These are phyloP conservation scores for Fusarium sp. DNA, from an alignment of 2,329 filamentous ascomycete genomes.

Conservation along the genomic window DNA sequence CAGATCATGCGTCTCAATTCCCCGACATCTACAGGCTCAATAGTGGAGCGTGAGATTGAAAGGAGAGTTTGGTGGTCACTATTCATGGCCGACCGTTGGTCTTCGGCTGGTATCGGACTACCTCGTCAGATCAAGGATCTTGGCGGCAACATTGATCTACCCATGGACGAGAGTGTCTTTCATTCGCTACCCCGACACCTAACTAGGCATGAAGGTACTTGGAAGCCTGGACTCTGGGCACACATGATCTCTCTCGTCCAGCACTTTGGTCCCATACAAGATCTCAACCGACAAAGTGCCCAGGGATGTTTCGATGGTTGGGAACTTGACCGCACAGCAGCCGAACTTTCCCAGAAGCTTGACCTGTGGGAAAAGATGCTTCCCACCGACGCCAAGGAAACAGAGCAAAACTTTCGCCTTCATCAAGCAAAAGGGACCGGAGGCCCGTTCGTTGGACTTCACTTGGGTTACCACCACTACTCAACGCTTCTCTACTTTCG, in stretches of 20 bases:
- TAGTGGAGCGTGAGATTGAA: constrained; percentile 8
- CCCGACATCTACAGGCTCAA: background rate
- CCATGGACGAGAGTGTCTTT: constrained; percentile 47
- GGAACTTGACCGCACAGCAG: constrained; percentile 8
- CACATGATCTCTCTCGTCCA: constrained; percentile 50
- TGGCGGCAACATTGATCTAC: constrained; percentile 9
- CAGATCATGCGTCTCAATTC: constrained; percentile 1
- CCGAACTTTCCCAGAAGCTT: constrained; percentile 12
- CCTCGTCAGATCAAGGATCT: constrained; percentile 20
- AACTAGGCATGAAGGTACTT: background rate
- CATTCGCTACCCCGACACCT: constrained; percentile 20
- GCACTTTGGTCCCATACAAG: constrained; percentile 49
- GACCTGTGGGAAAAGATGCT: constrained; percentile 30
- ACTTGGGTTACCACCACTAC: constrained; percentile 54
- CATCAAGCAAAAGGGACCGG: constrained; percentile 44
- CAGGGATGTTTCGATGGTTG: constrained; percentile 13
- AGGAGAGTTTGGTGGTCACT: constrained; percentile 31
- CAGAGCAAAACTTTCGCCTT: constrained; percentile 33
- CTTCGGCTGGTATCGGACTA: constrained; percentile 26
- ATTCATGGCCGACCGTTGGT: constrained; percentile 35
- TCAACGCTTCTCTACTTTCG: constrained; percentile 53
- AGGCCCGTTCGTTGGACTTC: constrained; percentile 51
- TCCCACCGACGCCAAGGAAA: constrained; percentile 13
- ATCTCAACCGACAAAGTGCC: constrained; percentile 47
- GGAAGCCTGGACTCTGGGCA: constrained; percentile 49